Percentiles rank a stretch among this genome's conserved stretches.
Evolutionary conservation across 768 basidiomycete species (phyloP).

Genomic region (Mycena haematopus): DNA sequence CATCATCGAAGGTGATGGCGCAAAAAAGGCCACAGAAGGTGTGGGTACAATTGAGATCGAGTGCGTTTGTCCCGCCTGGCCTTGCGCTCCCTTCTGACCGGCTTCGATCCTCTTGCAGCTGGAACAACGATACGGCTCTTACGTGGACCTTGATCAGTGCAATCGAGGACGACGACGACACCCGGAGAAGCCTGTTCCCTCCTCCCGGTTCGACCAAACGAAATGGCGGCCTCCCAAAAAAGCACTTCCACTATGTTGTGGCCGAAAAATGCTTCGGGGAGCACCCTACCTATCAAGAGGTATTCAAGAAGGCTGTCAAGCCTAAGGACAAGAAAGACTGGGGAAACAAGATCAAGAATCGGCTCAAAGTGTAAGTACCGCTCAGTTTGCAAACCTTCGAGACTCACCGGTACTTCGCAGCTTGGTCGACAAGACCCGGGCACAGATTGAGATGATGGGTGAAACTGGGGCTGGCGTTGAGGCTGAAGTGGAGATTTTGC

Average conservation of each 20-base stretch:
- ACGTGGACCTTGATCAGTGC: background rate
- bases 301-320: background rate
- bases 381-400: background rate
- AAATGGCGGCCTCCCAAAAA: background rate
- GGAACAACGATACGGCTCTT: too few relatives aligned
- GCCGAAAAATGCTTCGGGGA: background rate
- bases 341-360: slow-evolving; percentile 2
- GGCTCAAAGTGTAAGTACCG: background rate
- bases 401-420: background rate
- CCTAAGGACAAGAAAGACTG: background rate
- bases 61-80: too few relatives aligned
- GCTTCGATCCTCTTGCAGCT: too few relatives aligned
- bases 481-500: background rate
- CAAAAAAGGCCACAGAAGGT: too few relatives aligned
- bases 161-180: background rate
- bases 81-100: too few relatives aligned
- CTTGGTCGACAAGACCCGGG: background rate
- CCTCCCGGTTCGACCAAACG: background rate
- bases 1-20: too few relatives aligned
- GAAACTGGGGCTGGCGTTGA: slow-evolving; percentile 1
- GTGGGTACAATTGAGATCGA: too few relatives aligned
- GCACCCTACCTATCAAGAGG: background rate
- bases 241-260: background rate
- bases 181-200: background rate
- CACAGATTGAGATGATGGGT: background rate